Evolutionary conservation across 768 basidiomycete species (phyloP).

Genomic region (Tricholoma bakamatsutake): DNA sequence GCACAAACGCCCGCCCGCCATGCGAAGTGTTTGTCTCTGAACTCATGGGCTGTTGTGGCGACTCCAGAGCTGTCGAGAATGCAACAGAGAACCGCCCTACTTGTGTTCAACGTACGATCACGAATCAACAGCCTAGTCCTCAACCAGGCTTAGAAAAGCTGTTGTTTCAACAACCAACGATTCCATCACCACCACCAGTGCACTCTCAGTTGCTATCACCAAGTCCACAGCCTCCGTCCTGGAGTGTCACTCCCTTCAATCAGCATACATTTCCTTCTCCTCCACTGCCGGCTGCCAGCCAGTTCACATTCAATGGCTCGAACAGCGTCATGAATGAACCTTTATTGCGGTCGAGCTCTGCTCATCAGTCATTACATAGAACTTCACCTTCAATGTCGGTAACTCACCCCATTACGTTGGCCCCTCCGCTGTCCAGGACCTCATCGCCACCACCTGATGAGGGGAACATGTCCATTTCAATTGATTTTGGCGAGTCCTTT

Average conservation of each 20-base stretch:
- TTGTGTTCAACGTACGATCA: slow-evolving; percentile 26
- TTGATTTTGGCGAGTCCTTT: slow-evolving; percentile 67
- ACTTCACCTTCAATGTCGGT: slow-evolving; percentile 11
- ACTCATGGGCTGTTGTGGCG: slow-evolving; percentile 58
- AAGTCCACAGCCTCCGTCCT: slow-evolving; percentile 15
- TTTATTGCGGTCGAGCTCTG: slow-evolving; percentile 26
- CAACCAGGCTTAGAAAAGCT: slow-evolving; percentile 38
- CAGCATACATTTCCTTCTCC: slow-evolving; percentile 14
- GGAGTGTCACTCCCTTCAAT: slow-evolving; percentile 27
- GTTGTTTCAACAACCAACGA: slow-evolving; percentile 32
- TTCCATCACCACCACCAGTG: slow-evolving; percentile 28
- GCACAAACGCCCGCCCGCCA: slow-evolving; percentile 11
- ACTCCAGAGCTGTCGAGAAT: slow-evolving; percentile 26
- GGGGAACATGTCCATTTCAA: slow-evolving; percentile 77
- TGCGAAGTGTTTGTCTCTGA: background rate
- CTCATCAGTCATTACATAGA: slow-evolving; percentile 17
- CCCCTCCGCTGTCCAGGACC: slow-evolving; percentile 18
- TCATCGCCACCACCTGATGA: slow-evolving; percentile 39
- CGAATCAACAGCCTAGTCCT: slow-evolving; percentile 48
- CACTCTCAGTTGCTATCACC: slow-evolving; percentile 11
- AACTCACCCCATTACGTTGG: slow-evolving; percentile 15
- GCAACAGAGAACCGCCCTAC: slow-evolving; percentile 26
- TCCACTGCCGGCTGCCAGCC: slow-evolving; percentile 2
- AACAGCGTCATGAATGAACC: slow-evolving; percentile 22
- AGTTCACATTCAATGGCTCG: slow-evolving; percentile 19